These are phyloP conservation scores for Neospermospora avenae DNA, from an alignment of 2,329 filamentous ascomycete species.

Conservation along the genomic window DNA sequence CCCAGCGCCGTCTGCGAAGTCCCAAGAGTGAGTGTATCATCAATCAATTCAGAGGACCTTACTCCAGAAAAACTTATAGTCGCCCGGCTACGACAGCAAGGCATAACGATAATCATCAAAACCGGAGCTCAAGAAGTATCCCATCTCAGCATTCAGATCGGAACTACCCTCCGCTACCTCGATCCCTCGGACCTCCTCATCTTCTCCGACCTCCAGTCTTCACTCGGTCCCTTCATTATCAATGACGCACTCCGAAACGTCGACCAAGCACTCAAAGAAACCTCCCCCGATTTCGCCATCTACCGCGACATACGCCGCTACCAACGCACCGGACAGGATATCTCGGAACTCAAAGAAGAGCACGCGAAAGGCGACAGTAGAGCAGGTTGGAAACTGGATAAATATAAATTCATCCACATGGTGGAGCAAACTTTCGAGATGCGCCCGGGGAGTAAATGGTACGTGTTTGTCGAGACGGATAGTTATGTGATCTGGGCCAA, in stretches of 20 bases:
- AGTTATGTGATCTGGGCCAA: constrained; percentile 55
- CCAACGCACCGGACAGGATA: constrained; percentile 44
- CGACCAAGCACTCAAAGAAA: constrained; percentile 41
- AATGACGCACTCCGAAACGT: constrained; percentile 47
- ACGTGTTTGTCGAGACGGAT: constrained; percentile 57
- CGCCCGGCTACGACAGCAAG: constrained; percentile 13
- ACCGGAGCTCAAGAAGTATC: constrained; percentile 54
- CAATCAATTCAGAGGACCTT: neutral
- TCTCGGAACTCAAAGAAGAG: constrained; percentile 37
- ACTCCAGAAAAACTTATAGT: constrained; percentile 16
- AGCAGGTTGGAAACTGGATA: constrained; percentile 54
- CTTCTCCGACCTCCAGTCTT: constrained; percentile 55
- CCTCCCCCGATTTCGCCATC: constrained; percentile 45
- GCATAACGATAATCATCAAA: constrained; percentile 47
- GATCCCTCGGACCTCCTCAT: constrained; percentile 45
- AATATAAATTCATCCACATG: constrained; percentile 61
- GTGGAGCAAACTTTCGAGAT: constrained; percentile 50
- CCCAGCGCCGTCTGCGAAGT: neutral
- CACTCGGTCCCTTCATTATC: constrained; percentile 43
- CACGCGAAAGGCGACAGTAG: constrained; percentile 11
- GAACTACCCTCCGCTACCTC: constrained; percentile 50
- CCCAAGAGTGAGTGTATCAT: too few species aligned
- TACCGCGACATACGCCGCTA: constrained; percentile 43
- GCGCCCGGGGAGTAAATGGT: constrained; percentile 54
- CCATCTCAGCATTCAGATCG: constrained; percentile 51